Evolutionary conservation across 805 yeast species (phyloP).

Genomic region (Schwanniomyces polymorphus): DNA sequence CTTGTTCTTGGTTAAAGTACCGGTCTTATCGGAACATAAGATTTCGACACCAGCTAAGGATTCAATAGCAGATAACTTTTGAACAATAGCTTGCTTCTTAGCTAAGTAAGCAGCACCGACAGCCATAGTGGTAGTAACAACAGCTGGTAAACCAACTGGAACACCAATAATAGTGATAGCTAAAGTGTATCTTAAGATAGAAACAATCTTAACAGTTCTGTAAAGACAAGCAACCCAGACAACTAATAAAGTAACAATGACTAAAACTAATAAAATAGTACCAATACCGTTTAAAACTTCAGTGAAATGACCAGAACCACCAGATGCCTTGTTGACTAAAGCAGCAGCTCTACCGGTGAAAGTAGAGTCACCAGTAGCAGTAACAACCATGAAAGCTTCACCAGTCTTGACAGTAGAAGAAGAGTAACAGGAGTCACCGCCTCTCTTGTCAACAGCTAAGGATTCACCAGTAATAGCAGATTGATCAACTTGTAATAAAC

Average conservation of each 20-base stretch:
- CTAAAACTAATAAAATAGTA: constrained; percentile 85
- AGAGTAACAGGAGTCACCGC: constrained; percentile 85
- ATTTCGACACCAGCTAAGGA: constrained; percentile 97
- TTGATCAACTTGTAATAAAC: constrained; percentile 89
- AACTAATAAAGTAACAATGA: constrained; percentile 79
- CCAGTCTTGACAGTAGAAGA: constrained; percentile 96
- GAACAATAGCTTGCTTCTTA: constrained; percentile 96
- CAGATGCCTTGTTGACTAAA: constrained; percentile 90
- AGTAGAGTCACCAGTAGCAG: constrained; percentile 94
- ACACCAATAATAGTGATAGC: constrained; percentile 98
- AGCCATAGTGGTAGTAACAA: constrained; percentile 98
- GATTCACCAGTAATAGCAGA: constrained; percentile 98
- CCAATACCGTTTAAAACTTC: constrained; percentile 98
- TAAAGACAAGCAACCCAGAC: constrained; percentile 95
- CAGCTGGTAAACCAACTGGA: constrained; percentile 98
- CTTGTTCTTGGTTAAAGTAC: constrained; percentile 97
- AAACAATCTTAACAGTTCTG: constrained; percentile 84
- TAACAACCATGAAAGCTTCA: constrained; percentile 90
- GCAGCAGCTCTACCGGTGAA: constrained; percentile 98
- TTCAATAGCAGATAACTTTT: constrained; percentile 94
- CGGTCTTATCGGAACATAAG: constrained; percentile 97
- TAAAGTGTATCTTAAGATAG: constrained; percentile 86
- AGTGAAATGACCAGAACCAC: constrained; percentile 94
- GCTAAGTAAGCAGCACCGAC: constrained; percentile 99
- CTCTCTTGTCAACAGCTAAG: constrained; percentile 87